phyloP scores from a whole-genome alignment of 305 asterid species.

The Solanum hybrid region DNA sequence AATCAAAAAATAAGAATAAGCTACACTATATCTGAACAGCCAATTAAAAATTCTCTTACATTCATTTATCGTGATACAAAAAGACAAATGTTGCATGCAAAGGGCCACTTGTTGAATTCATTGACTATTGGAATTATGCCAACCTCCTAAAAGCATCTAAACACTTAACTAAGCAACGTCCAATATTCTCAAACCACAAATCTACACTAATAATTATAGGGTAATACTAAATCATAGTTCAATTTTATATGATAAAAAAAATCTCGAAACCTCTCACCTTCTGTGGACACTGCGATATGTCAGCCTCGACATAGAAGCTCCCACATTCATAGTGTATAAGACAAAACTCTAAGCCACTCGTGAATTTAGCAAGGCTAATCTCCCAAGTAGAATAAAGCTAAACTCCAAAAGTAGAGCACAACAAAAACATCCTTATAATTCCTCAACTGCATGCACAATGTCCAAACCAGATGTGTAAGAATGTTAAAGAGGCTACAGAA shows the following conservation, averaged over 20 bases:
- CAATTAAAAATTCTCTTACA: background rate
- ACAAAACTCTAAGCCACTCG: background rate
- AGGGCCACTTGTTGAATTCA: background rate
- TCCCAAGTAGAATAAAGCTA: background rate
- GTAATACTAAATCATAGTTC: background rate
- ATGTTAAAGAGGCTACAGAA: background rate
- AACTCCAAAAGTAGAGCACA: background rate
- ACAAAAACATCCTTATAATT: background rate
- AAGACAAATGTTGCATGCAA: background rate
- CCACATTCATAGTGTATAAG: background rate
- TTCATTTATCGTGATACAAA: background rate
- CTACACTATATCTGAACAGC: background rate
- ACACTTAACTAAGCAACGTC: background rate
- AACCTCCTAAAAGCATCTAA: background rate
- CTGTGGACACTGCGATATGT: background rate
- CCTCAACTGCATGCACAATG: background rate
- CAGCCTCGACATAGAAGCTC: background rate
- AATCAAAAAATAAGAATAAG: background rate
- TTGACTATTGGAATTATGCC: background rate
- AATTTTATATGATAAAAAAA: background rate
- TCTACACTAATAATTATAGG: background rate
- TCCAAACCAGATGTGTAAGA: background rate
- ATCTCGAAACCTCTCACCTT: background rate
- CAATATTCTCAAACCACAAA: background rate
- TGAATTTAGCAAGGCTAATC: background rate